Evolutionary conservation across 2,329 filamentous ascomycete genomes (phyloP), one percentile per base, ranked within the genome.

Genomic region (Byssoonygena ceratinophila): DNA sequence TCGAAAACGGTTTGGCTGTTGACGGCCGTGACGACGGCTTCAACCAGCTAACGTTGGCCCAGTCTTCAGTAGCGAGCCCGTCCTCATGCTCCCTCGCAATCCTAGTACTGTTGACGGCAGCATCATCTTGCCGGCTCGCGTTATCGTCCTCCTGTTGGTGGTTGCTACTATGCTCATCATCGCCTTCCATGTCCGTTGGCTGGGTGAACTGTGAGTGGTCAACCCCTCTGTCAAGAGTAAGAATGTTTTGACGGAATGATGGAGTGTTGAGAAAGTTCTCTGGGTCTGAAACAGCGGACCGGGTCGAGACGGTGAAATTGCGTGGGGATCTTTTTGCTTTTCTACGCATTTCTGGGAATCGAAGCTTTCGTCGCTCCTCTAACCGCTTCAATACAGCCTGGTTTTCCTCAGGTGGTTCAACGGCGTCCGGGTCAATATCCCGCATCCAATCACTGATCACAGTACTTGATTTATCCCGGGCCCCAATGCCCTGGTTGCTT

Each of bases 381-480:
- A 84, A 66, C 41, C 73, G 72, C 59, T 82, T 78, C 1, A 82
- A 70, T 9, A 80, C 71, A 2, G 76, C 77, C 8, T 73, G 74
- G 52, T 81, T 76, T 59, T 83, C 76, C 60, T 84, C 81, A 55
- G 81, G 81, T 12, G 80, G 76, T 54, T 71, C 74, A 46, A 73
- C 73, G 5, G 74, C 76, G 37, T 77, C 76, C 29, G 65, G 75
- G 18, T 76, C 78, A 61, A 82, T 76, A 18, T 69, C 71, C 55
- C 89, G 86, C 86, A 96, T 95, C 90, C 90, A 96, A 59, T 86
- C 83, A 25, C 85, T 83, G 48, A 96, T 89, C 0, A 87, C 86
- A 54, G 83, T 89, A 58, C 85, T 84, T 1, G 84, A 87, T 64
- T 89, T 84, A 34, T 80, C 79, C 55, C 25, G 80, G 75, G 37